phyloP scores from a whole-genome alignment of 371 early-diverging fungal genomes.

The Mortierella sp. region DNA sequence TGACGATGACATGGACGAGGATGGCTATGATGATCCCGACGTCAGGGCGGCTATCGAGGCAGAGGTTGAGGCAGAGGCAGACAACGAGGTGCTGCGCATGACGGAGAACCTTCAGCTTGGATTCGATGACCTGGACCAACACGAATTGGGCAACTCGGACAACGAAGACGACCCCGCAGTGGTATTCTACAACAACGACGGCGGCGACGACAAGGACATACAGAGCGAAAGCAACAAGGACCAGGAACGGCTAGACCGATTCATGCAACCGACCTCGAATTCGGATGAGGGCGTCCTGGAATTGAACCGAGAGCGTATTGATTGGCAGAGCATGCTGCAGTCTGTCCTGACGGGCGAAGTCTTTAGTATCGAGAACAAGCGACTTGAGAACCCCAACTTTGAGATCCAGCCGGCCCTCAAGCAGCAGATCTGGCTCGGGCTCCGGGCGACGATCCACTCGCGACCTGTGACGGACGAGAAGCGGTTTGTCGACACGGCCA shows the following conservation, averaged over 20 bases:
- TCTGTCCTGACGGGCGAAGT: slow-evolving; percentile 90
- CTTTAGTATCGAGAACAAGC: slow-evolving; percentile 85
- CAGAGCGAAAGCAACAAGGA: slow-evolving; percentile 38
- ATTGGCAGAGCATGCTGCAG: slow-evolving; percentile 90
- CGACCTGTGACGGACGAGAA: slow-evolving; percentile 77
- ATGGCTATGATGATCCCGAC: slow-evolving; percentile 32
- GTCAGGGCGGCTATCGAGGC: background rate
- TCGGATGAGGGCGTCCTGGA: slow-evolving; percentile 58
- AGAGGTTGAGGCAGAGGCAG: slow-evolving; percentile 23
- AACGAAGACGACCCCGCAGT: slow-evolving; percentile 29
- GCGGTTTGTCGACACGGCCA: slow-evolving; percentile 74
- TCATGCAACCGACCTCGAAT: slow-evolving; percentile 48
- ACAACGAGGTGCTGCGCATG: slow-evolving; percentile 25
- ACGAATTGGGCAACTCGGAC: slow-evolving; percentile 16
- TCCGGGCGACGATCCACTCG: slow-evolving; percentile 77
- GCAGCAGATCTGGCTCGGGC: slow-evolving; percentile 83
- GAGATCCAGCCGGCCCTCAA: slow-evolving; percentile 63
- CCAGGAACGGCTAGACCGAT: slow-evolving; percentile 49
- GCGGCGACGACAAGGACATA: slow-evolving; percentile 21
- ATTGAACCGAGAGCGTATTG: slow-evolving; percentile 77
- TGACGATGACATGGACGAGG: slow-evolving; percentile 26
- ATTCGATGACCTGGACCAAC: slow-evolving; percentile 21
- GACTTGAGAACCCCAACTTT: slow-evolving; percentile 70
- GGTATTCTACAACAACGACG: slow-evolving; percentile 39
- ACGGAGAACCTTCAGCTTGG: slow-evolving; percentile 19